Conservation (phyloP, 2,329 filamentous ascomycete species). For the Elsinoe necatrix region DNA sequence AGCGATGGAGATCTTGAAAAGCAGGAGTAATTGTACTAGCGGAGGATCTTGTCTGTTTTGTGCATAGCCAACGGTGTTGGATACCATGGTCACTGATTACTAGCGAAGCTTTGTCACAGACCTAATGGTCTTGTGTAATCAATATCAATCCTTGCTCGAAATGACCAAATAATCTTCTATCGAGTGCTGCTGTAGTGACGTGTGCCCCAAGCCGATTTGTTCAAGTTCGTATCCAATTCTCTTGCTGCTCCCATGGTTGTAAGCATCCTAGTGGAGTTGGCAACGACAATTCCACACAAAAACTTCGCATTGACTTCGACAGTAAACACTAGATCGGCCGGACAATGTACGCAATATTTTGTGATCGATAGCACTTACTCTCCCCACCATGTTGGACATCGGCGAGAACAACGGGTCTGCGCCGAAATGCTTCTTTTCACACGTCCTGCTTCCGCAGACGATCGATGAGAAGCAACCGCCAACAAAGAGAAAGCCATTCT, state of each 20-base stretch:
- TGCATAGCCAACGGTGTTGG: conserved; percentile 3
- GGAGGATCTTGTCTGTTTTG: background rate
- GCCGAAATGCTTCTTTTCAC: conserved; percentile 64
- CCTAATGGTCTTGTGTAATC: background rate
- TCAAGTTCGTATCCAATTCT: too few relatives aligned
- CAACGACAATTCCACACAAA: too few relatives aligned
- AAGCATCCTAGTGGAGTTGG: too few relatives aligned
- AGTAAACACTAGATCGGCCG: too few relatives aligned
- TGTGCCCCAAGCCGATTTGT: too few relatives aligned
- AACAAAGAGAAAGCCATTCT: conserved; percentile 67
- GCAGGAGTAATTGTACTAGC: background rate
- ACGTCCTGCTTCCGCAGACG: conserved; percentile 57
- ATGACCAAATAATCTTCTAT: background rate
- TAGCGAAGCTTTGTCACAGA: background rate
- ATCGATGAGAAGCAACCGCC: conserved; percentile 64
- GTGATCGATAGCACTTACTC: background rate
- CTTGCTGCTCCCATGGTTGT: too few relatives aligned
- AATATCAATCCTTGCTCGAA: background rate
- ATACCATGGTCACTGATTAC: background rate
- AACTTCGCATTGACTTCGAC: too few relatives aligned
- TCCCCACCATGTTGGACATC: conserved; percentile 17
- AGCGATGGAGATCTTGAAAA: conserved; percentile 10
- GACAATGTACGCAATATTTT: background rate
- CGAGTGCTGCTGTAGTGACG: too few relatives aligned
- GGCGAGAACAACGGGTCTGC: conserved; percentile 18